Base-by-base conservation (phyloP, 441 rosid species). In the Mallotus japonicus region DNA sequence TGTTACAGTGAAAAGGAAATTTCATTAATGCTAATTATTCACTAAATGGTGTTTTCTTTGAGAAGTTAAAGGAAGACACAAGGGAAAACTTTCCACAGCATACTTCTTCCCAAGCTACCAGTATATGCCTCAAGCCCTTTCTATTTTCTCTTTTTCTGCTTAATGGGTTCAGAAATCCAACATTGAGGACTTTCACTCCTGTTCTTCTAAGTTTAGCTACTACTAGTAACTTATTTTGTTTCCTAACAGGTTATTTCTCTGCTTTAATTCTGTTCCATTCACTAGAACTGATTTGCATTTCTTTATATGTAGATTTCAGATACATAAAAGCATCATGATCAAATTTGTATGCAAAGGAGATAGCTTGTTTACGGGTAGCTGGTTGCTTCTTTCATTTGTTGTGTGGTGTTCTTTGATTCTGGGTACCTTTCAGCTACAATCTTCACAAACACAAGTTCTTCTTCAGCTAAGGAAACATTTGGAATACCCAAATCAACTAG, bases 401-500 rank as follows among this genome's bases (percentile, higher is more conserved):
- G 20, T 81, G 67, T 90, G 93, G 89, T 82, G 85, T 80, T 84
- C 75, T 79, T 77, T 84, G 28, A 73, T 78, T 76, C 47, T 75
- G 53, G 82, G 78, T 69, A 86, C 86, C 40, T 79, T 85, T 74
- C 93, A 90, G 69, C 78, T 92, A 7, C 97, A 92, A 80, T 86
- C 91, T 63, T 92, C 97, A 57, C 91, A 92, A 68, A 86, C 81
- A 61, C 93, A 90, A 79, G 90, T 92, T 76, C 92, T 92, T 53
- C 93, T 87, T 68, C 97, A 92, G 83, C 75, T 92, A 42, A 88
- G 87, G 63, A 89, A 87, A 85, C 97, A 85, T 61, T 83, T 92
- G 61, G 90, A 90, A 81, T 89, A 83, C 69, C 97, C 97, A 40
- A 58, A 65, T 76, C 87, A 86, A 69, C 87, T 92, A 17, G 90